Evolutionary conservation across 176 grass and related monocot genomes (phyloP).

Genomic region (Thalia dealbata): DNA sequence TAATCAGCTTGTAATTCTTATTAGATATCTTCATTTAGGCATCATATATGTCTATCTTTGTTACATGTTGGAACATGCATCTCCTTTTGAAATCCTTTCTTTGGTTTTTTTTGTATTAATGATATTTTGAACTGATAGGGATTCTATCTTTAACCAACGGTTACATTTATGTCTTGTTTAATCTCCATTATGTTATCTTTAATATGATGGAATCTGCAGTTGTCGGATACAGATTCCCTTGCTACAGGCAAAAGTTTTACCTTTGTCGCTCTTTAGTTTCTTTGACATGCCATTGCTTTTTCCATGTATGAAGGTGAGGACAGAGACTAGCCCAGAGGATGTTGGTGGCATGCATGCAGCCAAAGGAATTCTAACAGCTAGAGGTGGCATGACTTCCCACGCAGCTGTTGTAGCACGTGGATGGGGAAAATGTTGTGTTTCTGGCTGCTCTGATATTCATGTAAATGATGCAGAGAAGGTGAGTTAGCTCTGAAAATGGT

Average conservation of each 20-base stretch:
- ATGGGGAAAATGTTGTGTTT: conserved; percentile 95
- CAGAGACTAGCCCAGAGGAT: conserved; percentile 98
- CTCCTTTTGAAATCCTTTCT: no score
- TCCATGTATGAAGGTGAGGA: conserved; percentile 53
- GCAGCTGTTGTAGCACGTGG: conserved; percentile 96
- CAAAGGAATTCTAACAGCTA: conserved; percentile 76
- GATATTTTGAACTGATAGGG: no score
- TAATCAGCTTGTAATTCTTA: no score
- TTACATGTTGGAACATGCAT: no score
- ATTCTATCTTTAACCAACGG: no score
- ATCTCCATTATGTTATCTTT: no score
- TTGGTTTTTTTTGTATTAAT: no score
- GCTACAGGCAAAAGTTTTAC: neutral
- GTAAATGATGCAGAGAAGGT: conserved; percentile 83
- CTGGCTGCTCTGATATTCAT: conserved; percentile 63
- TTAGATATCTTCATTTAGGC: no score
- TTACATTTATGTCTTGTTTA: no score
- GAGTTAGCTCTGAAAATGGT: conserved; percentile 16
- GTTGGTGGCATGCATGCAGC: conserved; percentile 97
- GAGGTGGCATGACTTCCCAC: conserved; percentile 99
- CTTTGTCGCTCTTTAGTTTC: neutral
- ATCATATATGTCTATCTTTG: no score
- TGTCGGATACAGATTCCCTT: no score
- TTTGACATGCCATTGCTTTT: neutral
- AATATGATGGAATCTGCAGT: no score